Base-by-base conservation (phyloP, 1,284 basidiomycete genomes). In the Tylopilus sp. region DNA sequence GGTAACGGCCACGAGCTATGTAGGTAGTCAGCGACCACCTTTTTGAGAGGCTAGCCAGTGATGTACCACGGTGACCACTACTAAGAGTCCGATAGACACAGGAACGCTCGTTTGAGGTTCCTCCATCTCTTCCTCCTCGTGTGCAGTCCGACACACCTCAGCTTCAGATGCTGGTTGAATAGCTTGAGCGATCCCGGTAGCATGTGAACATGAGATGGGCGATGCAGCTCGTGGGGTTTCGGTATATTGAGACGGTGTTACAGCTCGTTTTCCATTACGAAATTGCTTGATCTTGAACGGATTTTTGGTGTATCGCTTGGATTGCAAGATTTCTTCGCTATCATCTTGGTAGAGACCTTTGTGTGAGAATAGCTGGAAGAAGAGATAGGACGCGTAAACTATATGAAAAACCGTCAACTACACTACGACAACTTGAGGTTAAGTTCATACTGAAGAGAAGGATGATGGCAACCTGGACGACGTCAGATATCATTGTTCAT, bases 361-460 rank as follows among this genome's bases (percentile, higher is more conserved):
- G 80, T 97, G 95, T 1, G 94, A 93, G 77, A 89, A 95, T 12
- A 97, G 89, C 76, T 96, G 95, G 85, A 97, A 97, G 56, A 91
- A 76, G 22, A 97, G 85, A 74, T 94, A 95, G 29, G 84, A 87
- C 4, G 79, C 77, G 78, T 96, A 95, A 62, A 91, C 90, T 92
- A 64, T 15, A 63, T 33, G 29, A 24, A 53, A 52, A 26, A 53
- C 55, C 56, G 44, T 64, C 59, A 69, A 61, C 22, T 47, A 58
- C 44, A 36, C n/a, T 58, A 51, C 53, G 22, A 53, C 4, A 51
- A 66, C 19, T 44, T 9, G 6, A 60, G 57, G 56, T 32, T 62
- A 65, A 67, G 60, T 62, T 77, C 89, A 66, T 74, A 93, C 91
- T 91, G 77, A 95, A 85, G 19, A 97, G 85, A 4, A 97, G 84